Base-by-base conservation (phyloP, 2,329 filamentous ascomycete genomes). In the Fusarium brachygibbosum region DNA sequence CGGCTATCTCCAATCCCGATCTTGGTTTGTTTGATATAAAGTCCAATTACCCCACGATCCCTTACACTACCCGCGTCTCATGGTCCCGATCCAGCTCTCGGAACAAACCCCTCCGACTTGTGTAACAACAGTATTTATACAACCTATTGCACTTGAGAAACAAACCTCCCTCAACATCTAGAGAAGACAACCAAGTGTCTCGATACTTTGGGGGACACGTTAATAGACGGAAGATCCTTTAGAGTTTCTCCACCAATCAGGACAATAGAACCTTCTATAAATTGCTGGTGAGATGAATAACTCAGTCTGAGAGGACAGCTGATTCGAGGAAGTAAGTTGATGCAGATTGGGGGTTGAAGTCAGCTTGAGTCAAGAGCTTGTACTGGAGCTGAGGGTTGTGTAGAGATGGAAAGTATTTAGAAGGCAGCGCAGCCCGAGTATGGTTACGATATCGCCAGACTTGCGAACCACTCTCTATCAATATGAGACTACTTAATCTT, bases 401-500 rank as follows among this genome's bases (percentile, higher is more conserved):
- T 8, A 25, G 29, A 21, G 3, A 3, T 7, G 14, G 35, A 29
- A 3, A 37, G 35, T 37, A 61, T 44, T 58, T 59, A 61, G 19
- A 6, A 3, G 11, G 8, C 19, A 10, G 13, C 6, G 5, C 1
- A n/a, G 17, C 35, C 25, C 21, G 6, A 8, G 5, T 7, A 17
- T 16, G 8, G 4, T 11, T 14, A 11, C 3, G 2, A 16, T n/a
- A 12, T 17, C 13, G 11, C 10, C 16, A 6, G 4, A 14, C 2
- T 2, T 12, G 5, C 3, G 2, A 6, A 14, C 2, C 2, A 12
- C 2, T 7, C 0, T 2, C 3, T 0, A n/a, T 2, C 9, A 53
- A 10, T 5, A 71, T 71, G 68, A 71, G 17, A 48, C n/a, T 50
- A 25, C 11, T 55, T 28, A 7, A 25, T 16, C 17, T 46, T 11